Conservation (phyloP, 345 rosid species). For the Citrus unshiu region DNA sequence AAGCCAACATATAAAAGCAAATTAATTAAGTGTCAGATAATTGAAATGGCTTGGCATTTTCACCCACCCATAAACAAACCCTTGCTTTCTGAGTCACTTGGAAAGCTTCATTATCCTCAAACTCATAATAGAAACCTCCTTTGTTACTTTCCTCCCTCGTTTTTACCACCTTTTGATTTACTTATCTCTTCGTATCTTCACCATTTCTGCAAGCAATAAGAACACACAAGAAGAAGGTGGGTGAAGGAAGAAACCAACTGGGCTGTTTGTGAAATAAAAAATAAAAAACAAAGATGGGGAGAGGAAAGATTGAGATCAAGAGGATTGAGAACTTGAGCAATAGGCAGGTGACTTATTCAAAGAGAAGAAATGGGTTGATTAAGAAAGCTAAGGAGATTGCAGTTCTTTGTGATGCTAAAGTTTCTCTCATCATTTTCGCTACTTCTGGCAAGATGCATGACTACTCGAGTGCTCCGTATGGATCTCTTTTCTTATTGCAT, state of each 20-base stretch:
- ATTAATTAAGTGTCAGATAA: conserved; percentile 5
- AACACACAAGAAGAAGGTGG: neutral
- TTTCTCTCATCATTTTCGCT: conserved; percentile 63
- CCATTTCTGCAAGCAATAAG: conserved; percentile 12
- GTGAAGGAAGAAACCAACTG: neutral
- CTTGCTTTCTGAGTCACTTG: conserved; percentile 37
- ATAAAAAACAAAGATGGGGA: conserved; percentile 44
- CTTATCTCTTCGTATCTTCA: conserved; percentile 10
- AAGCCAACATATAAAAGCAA: conserved; percentile 14
- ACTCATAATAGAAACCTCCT: conserved; percentile 42
- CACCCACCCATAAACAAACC: conserved; percentile 43
- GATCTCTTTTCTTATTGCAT: neutral
- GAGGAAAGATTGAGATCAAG: conserved; percentile 82
- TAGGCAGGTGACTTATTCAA: conserved; percentile 74
- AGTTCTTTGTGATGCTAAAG: conserved; percentile 75
- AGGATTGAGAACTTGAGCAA: conserved; percentile 74
- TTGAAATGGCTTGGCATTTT: conserved; percentile 37
- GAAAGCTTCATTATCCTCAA: conserved; percentile 46
- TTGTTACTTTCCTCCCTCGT: conserved; percentile 19
- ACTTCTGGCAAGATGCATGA: conserved; percentile 67
- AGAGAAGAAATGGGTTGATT: conserved; percentile 68
- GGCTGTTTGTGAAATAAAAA: neutral
- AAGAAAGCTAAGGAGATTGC: conserved; percentile 81
- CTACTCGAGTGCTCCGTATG: conserved; percentile 56
- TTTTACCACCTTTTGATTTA: conserved; percentile 13